phyloP scores from a whole-genome alignment of 345 rosid species.

The Salix dunnii region DNA sequence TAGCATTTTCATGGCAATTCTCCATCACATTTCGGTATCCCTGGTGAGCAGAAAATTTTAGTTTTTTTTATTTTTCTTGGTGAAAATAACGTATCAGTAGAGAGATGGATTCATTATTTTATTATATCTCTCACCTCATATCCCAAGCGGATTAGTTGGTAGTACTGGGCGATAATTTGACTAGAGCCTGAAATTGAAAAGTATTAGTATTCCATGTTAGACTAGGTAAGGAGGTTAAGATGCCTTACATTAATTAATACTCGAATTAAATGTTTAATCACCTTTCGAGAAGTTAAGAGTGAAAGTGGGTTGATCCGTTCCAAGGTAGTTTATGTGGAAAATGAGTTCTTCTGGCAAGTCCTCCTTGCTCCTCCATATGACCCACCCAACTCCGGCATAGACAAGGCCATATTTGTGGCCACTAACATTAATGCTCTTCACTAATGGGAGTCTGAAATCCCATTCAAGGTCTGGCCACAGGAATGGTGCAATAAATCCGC shows the following conservation, averaged over 20 bases:
- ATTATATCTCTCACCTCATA: slow-evolving; percentile 48
- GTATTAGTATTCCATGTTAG: neutral
- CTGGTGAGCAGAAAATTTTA: slow-evolving; percentile 12
- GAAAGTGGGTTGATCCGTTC: slow-evolving; percentile 92
- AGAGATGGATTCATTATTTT: neutral
- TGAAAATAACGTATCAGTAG: neutral
- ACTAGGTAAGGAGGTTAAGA: neutral
- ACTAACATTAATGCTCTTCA: slow-evolving; percentile 86
- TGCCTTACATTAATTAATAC: neutral
- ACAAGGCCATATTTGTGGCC: slow-evolving; percentile 91
- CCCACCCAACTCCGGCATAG: slow-evolving; percentile 97
- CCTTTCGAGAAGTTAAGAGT: slow-evolving; percentile 97
- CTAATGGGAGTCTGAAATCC: slow-evolving; percentile 88
- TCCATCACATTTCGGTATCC: slow-evolving; percentile 91
- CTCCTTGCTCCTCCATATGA: slow-evolving; percentile 69
- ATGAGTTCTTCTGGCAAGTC: slow-evolving; percentile 94
- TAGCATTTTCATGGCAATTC: slow-evolving; percentile 70
- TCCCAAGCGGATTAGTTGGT: slow-evolving; percentile 85
- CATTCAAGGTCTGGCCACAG: slow-evolving; percentile 86
- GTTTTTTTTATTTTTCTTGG: neutral
- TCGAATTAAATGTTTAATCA: slow-evolving; percentile 7
- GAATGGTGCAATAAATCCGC: slow-evolving; percentile 95
- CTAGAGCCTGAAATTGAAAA: slow-evolving; percentile 50
- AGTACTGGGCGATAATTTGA: slow-evolving; percentile 88
- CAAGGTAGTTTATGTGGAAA: slow-evolving; percentile 91